Conservation (phyloP, 768 basidiomycete genomes). For the Termitomyces sp. region DNA sequence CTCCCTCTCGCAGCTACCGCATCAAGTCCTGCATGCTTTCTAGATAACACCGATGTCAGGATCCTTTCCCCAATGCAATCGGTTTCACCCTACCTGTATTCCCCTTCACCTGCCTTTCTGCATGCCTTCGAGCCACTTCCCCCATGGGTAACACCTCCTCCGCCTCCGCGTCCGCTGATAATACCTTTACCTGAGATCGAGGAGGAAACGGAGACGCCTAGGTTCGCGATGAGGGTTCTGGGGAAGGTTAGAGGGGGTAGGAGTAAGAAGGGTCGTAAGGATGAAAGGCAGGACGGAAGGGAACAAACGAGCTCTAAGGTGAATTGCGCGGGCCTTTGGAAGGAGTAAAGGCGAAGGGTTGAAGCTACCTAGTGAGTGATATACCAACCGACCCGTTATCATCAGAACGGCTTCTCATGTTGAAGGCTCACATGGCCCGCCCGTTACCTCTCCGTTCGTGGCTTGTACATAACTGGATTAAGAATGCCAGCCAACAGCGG, state of each 20-base stretch:
- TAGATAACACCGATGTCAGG: neutral
- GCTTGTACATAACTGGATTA: no score
- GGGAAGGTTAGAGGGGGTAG: constrained; percentile 15
- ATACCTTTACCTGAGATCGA: constrained; percentile 15
- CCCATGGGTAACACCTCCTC: constrained; percentile 9
- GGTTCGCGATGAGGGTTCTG: constrained; percentile 18
- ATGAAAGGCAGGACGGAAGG: neutral
- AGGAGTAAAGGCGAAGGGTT: neutral
- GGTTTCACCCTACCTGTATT: neutral
- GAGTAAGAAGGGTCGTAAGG: neutral
- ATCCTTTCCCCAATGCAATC: neutral
- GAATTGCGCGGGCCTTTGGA: neutral
- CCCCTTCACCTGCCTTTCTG: neutral
- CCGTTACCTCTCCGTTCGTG: no score
- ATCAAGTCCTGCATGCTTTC: neutral
- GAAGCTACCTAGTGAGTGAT: neutral
- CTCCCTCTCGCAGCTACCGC: neutral
- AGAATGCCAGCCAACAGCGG: no score
- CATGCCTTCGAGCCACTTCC: constrained; percentile 1
- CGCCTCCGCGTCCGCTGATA: constrained; percentile 9
- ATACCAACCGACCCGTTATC: no score
- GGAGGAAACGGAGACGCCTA: neutral
- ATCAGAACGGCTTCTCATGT: no score
- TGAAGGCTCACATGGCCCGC: no score
- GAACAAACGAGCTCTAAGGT: neutral